These are phyloP conservation scores for Hyaloscypha bicolor DNA, from an alignment of 495 filamentous ascomycete species.

Conservation along the genomic window DNA sequence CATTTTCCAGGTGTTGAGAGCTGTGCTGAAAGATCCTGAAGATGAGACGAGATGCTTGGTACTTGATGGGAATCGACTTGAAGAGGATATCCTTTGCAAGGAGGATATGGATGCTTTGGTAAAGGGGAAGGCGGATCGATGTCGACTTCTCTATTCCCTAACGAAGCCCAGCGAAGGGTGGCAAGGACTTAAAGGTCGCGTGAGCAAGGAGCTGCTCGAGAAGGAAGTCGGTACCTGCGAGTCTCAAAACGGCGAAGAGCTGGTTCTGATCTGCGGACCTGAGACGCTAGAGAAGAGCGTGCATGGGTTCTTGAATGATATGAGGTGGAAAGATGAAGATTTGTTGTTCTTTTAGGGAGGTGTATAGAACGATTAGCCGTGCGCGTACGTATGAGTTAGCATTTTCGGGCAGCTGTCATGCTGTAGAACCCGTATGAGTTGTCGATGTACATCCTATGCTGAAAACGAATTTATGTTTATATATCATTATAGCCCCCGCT, in stretches of 20 bases:
- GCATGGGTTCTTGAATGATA: conserved; percentile 58
- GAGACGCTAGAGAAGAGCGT: conserved; percentile 74
- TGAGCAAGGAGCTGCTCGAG: conserved; percentile 63
- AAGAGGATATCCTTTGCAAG: conserved; percentile 83
- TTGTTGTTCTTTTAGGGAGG: conserved; percentile 76
- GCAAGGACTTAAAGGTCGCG: conserved; percentile 71
- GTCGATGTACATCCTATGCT: no score
- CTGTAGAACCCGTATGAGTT: background rate
- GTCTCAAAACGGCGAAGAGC: conserved; percentile 48
- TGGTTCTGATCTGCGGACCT: conserved; percentile 88
- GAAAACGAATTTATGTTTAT: no score
- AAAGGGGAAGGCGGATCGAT: conserved; percentile 52
- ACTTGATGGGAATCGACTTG: conserved; percentile 76
- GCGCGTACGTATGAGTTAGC: background rate
- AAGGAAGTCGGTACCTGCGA: conserved; percentile 52
- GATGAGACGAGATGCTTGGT: conserved; percentile 69
- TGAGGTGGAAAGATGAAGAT: conserved; percentile 81
- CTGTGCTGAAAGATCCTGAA: conserved; percentile 54
- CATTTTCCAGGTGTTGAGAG: conserved; percentile 84
- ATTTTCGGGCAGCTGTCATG: conserved; percentile 8
- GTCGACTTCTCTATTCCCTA: conserved; percentile 72
- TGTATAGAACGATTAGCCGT: background rate
- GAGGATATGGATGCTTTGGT: conserved; percentile 72
- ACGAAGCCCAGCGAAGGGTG: conserved; percentile 65
- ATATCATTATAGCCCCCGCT: no score